Base-by-base conservation (phyloP, 192 early-diverging fungal species). In the Coemansia sp. region DNA sequence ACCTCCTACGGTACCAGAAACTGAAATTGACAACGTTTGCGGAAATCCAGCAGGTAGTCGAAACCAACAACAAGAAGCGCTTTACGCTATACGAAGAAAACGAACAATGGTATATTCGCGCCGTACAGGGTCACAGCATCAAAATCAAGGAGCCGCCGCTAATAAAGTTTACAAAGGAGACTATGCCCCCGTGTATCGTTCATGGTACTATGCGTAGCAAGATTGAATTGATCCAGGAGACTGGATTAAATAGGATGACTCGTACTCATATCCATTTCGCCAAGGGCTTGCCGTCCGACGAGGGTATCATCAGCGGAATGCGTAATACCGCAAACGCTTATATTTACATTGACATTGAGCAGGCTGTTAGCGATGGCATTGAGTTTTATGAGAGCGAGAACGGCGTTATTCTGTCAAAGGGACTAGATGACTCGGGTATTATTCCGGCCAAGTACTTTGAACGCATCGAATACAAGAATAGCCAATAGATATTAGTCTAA, bases 251-350 rank as follows among this genome's bases (percentile, higher is more conserved):
- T 7, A 80, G 71, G 38, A 98, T 98, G 95, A 62, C 49, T 34
- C 88, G 96, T 46, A 94, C 92, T 36, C 95, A 98, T 81, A 95
- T 98, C 62, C 96, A 98, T 70, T 93, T 94, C 79, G 93, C 95
- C 1, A 63, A 84, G 5, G 94, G 94, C 1, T 74, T 87, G 63
- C 87, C 77, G 4, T 90, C 89, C 3, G 91, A 92, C 34, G 46
- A 74, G 18, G 86, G 78, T 13, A 94, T 96, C 16, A 91, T 90
- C 62, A 94, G 92, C 61, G 92, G 87, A 43, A 95, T 98, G 91
- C 78, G 95, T 18, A 64, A 41, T 12, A 74, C 78, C 10, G 88
- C 90, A 44, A 75, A 93, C 61, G 82, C 93, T 0, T 89, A 92
- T 62, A 96, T 98, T 44, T 91, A 94, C 62, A 89, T 97, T n/a